Percentiles rank a stretch among this genome's conserved stretches.
phyloP scores from a whole-genome alignment of 257 asterid genomes.

The Solanum habrochaites region DNA sequence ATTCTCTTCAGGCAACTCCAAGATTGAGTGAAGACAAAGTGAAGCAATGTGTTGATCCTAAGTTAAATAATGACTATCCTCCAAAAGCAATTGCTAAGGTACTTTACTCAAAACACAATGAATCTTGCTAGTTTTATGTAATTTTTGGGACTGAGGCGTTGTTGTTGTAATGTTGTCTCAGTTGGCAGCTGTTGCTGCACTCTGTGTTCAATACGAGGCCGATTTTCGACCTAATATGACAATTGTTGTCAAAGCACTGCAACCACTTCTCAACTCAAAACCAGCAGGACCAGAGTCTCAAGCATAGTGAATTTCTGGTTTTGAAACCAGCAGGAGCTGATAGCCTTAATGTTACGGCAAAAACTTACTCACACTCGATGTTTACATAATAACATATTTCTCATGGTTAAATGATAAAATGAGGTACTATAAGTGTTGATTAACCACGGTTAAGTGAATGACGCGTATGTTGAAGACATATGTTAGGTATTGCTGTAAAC shows the following conservation, averaged over 20 bases:
- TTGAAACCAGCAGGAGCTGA: neutral
- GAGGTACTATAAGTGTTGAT: neutral
- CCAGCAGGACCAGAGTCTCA: constrained; percentile 26
- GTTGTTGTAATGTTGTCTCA: constrained; percentile 1
- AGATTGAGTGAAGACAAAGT: constrained; percentile 90
- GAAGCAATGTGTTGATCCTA: constrained; percentile 83
- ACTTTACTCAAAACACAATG: neutral
- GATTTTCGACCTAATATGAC: constrained; percentile 96
- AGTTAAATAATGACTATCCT: constrained; percentile 60
- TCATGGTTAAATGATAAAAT: neutral
- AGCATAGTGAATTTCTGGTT: neutral
- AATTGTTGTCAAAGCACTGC: constrained; percentile 89
- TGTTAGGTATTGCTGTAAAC: neutral
- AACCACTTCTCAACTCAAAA: constrained; percentile 80
- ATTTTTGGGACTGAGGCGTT: neutral
- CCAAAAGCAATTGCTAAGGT: constrained; percentile 92
- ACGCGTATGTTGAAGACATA: neutral
- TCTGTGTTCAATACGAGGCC: constrained; percentile 90
- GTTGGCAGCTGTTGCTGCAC: constrained; percentile 99
- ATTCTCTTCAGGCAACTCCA: constrained; percentile 64
- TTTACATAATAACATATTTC: neutral
- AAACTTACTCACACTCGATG: neutral
- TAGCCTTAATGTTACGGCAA: neutral
- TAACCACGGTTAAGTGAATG: neutral
- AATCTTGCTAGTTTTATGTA: neutral